Percentiles rank a stretch among this genome's conserved stretches.
Conservation (phyloP, 2,329 filamentous ascomycete species). For the Penicillium capsulatum region DNA sequence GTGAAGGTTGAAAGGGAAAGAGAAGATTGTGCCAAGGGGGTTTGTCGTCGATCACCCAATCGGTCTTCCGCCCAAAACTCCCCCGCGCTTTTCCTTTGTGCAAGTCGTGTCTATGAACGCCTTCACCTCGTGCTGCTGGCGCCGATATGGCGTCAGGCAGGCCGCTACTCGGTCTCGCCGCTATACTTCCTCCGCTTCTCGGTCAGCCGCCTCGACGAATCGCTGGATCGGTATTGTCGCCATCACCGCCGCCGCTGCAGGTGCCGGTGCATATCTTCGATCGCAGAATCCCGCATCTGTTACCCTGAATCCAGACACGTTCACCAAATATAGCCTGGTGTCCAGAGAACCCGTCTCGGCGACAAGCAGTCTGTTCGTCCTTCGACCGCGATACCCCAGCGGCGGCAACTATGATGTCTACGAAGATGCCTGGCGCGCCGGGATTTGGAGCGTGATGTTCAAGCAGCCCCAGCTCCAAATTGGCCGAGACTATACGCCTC, state of each 20-base stretch:
- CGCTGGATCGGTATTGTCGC: slow-evolving; percentile 35
- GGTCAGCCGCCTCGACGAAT: slow-evolving; percentile 12
- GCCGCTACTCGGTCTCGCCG: slow-evolving; percentile 16
- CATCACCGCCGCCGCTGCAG: slow-evolving; percentile 35
- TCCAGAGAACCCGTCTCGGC: slow-evolving; percentile 44
- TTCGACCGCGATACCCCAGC: slow-evolving; percentile 35
- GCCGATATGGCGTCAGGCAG: slow-evolving; percentile 9
- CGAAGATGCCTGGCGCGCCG: slow-evolving; percentile 53
- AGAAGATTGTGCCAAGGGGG: slow-evolving; percentile 15
- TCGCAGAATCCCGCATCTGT: slow-evolving; percentile 24
- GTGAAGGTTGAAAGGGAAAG: neutral
- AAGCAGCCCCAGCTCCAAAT: slow-evolving; percentile 95
- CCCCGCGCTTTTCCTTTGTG: slow-evolving; percentile 12
- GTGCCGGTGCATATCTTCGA: slow-evolving; percentile 35
- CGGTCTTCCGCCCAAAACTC: slow-evolving; percentile 15
- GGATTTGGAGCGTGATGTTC: slow-evolving; percentile 84
- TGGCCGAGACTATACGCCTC: slow-evolving; percentile 81
- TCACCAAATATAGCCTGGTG: slow-evolving; percentile 41
- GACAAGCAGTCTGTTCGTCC: slow-evolving; percentile 46
- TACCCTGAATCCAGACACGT: slow-evolving; percentile 36
- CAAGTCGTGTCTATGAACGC: slow-evolving; percentile 5
- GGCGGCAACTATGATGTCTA: slow-evolving; percentile 38
- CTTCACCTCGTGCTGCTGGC: slow-evolving; percentile 13
- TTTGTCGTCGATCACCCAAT: slow-evolving; percentile 20
- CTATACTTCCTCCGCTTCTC: slow-evolving; percentile 23